Conservation (phyloP, 306 rosid genomes). For the Oxytropis ochrocephala region DNA sequence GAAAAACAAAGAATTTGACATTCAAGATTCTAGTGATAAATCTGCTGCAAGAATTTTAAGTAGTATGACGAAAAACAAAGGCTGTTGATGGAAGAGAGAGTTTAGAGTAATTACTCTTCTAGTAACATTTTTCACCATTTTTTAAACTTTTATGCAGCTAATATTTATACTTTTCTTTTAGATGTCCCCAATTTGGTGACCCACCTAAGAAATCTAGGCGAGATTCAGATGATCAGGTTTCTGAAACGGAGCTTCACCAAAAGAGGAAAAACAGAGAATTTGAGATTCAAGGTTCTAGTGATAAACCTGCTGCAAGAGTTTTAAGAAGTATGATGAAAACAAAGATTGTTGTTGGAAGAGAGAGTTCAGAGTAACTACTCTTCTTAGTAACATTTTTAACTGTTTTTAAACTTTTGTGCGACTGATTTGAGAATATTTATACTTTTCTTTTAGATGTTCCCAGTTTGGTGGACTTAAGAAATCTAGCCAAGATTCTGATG, state of each 20-base stretch:
- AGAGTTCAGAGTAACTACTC: constrained; percentile 51
- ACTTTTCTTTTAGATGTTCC: constrained; percentile 46
- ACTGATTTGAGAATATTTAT: constrained; percentile 17
- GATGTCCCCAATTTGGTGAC: constrained; percentile 50
- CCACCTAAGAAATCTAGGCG: constrained; percentile 33
- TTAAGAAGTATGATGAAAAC: constrained; percentile 47
- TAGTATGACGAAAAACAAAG: constrained; percentile 32
- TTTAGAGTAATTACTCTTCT: constrained; percentile 44
- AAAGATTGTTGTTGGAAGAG: constrained; percentile 35
- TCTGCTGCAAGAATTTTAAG: constrained; percentile 42
- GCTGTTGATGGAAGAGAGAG: constrained; percentile 37
- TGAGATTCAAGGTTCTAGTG: constrained; percentile 26
- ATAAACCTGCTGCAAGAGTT: constrained; percentile 32
- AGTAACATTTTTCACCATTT: not conserved
- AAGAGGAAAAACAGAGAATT: constrained; percentile 38
- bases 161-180: constrained; percentile 18
- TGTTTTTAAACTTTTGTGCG: not conserved
- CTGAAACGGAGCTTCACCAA: constrained; percentile 27
- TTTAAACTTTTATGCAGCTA: constrained; percentile 9
- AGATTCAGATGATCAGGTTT: constrained; percentile 24
- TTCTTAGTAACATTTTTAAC: not conserved
- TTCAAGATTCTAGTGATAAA: constrained; percentile 23
- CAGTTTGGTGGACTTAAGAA: constrained; percentile 38
- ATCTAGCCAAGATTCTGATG: constrained; percentile 27
- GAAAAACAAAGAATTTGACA: constrained; percentile 27